A percentile compares a stretch with the other conserved stretches of the same genome.
phyloP scores from a whole-genome alignment of 768 basidiomycete species.

The Udeniomyces megalosporus region DNA sequence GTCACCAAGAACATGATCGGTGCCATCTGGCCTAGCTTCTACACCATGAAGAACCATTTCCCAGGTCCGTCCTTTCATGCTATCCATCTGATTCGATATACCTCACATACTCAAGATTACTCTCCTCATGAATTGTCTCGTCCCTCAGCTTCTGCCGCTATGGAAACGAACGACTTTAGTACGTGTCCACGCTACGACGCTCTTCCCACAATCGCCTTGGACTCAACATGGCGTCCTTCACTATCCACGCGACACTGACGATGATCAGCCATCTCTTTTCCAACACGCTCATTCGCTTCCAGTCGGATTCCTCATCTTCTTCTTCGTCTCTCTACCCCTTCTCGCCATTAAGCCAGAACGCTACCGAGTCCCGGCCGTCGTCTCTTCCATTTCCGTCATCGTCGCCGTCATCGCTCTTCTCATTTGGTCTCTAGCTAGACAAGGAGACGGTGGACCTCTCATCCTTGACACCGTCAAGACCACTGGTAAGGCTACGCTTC shows the following conservation, averaged over 20 bases:
- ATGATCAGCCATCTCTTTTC: too few relatives aligned
- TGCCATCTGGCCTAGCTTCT: constrained; percentile 17
- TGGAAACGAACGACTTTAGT: constrained; percentile 22
- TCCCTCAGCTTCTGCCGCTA: not conserved
- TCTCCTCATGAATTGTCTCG: not conserved
- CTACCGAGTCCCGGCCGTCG: constrained; percentile 21
- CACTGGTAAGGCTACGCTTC: constrained; percentile 16
- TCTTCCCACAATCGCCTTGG: too few relatives aligned
- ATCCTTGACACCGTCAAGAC: constrained; percentile 13
- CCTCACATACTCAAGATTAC: too few relatives aligned
- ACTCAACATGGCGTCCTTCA: not conserved
- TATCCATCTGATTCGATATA: too few relatives aligned
- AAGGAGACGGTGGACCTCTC: constrained; percentile 22
- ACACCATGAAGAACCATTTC: constrained; percentile 22
- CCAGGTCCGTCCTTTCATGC: not conserved
- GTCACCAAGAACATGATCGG: constrained; percentile 20
- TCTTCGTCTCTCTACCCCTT: constrained; percentile 19
- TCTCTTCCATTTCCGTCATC: constrained; percentile 18
- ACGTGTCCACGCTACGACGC: too few relatives aligned
- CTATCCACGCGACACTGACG: too few relatives aligned
- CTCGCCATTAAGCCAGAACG: constrained; percentile 22
- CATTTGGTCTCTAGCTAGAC: constrained; percentile 18
- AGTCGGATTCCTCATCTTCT: constrained; percentile 19
- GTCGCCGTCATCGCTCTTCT: constrained; percentile 19
- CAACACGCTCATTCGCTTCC: not conserved